Base-by-base conservation (phyloP, 2,329 filamentous ascomycete species). In the Curvularia verruculosa region DNA sequence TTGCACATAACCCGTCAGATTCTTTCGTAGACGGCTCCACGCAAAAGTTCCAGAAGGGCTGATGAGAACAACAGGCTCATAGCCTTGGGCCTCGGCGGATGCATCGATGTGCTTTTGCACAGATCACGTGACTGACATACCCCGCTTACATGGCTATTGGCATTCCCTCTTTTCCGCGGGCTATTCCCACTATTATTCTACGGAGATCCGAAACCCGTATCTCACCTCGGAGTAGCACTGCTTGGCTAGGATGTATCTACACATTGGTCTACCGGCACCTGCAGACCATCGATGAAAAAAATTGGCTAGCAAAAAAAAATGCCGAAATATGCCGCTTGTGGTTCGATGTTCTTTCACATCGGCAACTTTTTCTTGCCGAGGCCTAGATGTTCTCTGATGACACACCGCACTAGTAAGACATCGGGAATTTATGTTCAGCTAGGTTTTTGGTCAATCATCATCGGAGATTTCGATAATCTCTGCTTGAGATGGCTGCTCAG, bases 401-500 rank as follows among this genome's bases (percentile, higher is more conserved):
- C 54, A 46, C 9, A 40, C 18, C 37, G 23, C 26, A 23, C 37
- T 31, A 13, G 29, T 45, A 1, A 37, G 9, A 15, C 52, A 23
- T 34, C 15, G 49, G 34, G 36, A n/a, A 45, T 21, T 26, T 12
- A 12, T n/a, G 3, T 26, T 15, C 15, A 28, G 31, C 21, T 36
- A 18, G 18, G 5, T 24, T 34, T 10, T 8, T 54, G 31, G 46
- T 45, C 68, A 60, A 3, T 72, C 68, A 28, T 70, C 67, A 39
- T 71, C 68, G 1, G 70, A 73, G 2, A 73, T 72, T 3, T 64
- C 63, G 19, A 74, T 68, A 10, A 69, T 63, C 47, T 74, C 70
- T 3, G 61, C 58, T 34, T 72, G 64, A 3, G 69, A 70, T 13
- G 69, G 69, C 21, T 52, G 56, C 15, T 60, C 49, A 26, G 67